These are phyloP conservation scores for Stephania japonica DNA, from an alignment of 164 flowering plant genomes.

Conservation along the genomic window DNA sequence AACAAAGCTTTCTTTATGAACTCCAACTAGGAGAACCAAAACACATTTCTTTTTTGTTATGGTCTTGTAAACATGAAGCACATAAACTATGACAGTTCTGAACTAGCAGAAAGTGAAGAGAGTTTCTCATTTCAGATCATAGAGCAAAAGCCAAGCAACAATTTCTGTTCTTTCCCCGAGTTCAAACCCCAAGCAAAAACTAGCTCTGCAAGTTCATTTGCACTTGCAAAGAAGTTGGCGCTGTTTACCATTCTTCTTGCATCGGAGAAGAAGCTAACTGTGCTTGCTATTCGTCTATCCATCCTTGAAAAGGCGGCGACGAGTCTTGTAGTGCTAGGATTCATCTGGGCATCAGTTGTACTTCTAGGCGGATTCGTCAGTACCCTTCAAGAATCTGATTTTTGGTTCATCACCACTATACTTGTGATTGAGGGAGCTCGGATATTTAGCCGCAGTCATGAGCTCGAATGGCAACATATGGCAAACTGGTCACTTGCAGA, in stretches of 20 bases:
- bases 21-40: no score
- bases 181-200: no score
- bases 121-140: slow-evolving; percentile 28
- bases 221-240: not conserved
- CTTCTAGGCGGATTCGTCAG: slow-evolving; percentile 94
- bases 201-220: no score
- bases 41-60: no score
- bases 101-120: slow-evolving; percentile 15
- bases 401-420: slow-evolving; percentile 78
- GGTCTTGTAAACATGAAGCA: no score
- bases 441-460: slow-evolving; percentile 89
- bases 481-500: slow-evolving; percentile 81
- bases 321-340: slow-evolving; percentile 77
- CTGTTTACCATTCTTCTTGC: slow-evolving; percentile 23
- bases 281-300: slow-evolving; percentile 80
- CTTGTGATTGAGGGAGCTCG: slow-evolving; percentile 74
- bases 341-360: slow-evolving; percentile 97
- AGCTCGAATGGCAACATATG: slow-evolving; percentile 93
- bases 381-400: slow-evolving; percentile 62
- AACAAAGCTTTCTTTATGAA: no score
- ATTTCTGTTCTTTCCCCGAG: no score
- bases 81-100: not conserved
- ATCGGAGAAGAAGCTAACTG: slow-evolving; percentile 82
- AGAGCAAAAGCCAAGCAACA: slow-evolving; percentile 20
- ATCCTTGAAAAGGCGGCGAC: slow-evolving; percentile 79